Conservation (phyloP, 129 eudicot species). For the Chrysanthemum makinoi region DNA sequence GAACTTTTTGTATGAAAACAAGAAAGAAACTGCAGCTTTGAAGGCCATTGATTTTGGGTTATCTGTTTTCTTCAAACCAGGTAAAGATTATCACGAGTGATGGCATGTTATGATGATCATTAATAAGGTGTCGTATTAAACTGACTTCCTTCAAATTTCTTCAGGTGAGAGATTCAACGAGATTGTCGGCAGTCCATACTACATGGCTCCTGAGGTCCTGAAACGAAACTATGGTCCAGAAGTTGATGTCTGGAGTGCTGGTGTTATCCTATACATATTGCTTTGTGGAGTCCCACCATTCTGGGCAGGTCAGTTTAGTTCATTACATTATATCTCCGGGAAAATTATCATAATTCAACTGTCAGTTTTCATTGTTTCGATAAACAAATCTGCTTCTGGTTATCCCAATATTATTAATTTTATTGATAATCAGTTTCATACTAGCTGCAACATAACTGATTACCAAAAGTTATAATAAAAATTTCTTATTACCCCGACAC, state of each 20-base stretch:
- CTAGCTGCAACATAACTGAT: too few species aligned
- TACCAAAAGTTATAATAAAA: too few species aligned
- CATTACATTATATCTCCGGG: not conserved
- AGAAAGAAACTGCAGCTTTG: conserved; percentile 76
- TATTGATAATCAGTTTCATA: too few species aligned
- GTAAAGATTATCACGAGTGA: conserved; percentile 32
- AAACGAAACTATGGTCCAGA: conserved; percentile 89
- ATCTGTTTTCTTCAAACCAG: conserved; percentile 91
- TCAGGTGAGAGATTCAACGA: conserved; percentile 80
- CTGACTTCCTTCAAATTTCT: conserved; percentile 9
- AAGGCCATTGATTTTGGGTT: conserved; percentile 92
- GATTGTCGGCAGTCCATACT: conserved; percentile 91
- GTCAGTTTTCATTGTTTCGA: too few species aligned
- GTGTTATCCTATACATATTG: conserved; percentile 82
- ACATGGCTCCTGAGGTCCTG: conserved; percentile 90
- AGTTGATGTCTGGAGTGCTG: conserved; percentile 95
- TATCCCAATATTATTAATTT: too few species aligned
- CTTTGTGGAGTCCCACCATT: conserved; percentile 94
- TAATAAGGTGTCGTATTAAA: not conserved
- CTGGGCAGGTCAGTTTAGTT: conserved; percentile 54
- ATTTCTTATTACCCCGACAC: too few species aligned
- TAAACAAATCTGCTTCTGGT: too few species aligned
- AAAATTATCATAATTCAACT: not conserved
- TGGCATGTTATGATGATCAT: conserved; percentile 3
- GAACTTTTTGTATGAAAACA: conserved; percentile 78